These are phyloP conservation scores for Parasarocladium wereldwijsianum DNA, from an alignment of 2,329 filamentous ascomycete species.

Conservation along the genomic window DNA sequence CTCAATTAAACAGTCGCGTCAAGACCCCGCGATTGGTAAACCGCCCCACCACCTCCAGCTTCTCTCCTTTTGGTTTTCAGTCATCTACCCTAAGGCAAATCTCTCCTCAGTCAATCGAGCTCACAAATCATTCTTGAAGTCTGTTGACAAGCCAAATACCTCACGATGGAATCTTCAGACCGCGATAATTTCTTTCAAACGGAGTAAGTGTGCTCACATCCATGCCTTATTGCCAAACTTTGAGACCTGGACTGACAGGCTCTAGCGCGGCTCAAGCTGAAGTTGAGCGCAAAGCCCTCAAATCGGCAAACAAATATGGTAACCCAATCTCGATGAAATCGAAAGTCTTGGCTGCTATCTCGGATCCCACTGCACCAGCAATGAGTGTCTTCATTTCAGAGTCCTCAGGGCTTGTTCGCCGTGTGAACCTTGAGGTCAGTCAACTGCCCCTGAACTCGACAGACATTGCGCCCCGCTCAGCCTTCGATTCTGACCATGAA, in stretches of 20 bases:
- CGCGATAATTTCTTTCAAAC: slow-evolving; percentile 85
- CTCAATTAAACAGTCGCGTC: slow-evolving; percentile 18
- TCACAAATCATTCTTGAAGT: too few species aligned
- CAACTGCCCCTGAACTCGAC: neutral
- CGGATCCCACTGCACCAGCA: slow-evolving; percentile 47
- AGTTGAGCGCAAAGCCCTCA: slow-evolving; percentile 49
- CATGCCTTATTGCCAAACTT: slow-evolving; percentile 10
- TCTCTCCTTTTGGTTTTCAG: slow-evolving; percentile 3
- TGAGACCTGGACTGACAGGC: slow-evolving; percentile 1
- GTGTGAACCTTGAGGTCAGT: slow-evolving; percentile 60
- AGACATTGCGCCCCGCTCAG: neutral
- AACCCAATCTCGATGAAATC: slow-evolving; percentile 66
- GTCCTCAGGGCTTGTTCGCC: slow-evolving; percentile 67
- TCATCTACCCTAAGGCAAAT: slow-evolving; percentile 5
- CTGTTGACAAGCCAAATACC: too few species aligned
- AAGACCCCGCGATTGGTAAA: slow-evolving; percentile 13
- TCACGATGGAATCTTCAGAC: slow-evolving; percentile 54
- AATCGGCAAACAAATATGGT: slow-evolving; percentile 64
- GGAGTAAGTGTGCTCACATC: slow-evolving; percentile 44
- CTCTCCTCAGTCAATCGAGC: neutral
- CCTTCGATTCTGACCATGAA: neutral
- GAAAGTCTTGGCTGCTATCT: slow-evolving; percentile 65
- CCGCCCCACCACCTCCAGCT: neutral
- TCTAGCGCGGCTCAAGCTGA: slow-evolving; percentile 34
- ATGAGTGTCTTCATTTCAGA: slow-evolving; percentile 65